Conservation (phyloP, 768 basidiomycete species). For the Boletus sensibilis region DNA sequence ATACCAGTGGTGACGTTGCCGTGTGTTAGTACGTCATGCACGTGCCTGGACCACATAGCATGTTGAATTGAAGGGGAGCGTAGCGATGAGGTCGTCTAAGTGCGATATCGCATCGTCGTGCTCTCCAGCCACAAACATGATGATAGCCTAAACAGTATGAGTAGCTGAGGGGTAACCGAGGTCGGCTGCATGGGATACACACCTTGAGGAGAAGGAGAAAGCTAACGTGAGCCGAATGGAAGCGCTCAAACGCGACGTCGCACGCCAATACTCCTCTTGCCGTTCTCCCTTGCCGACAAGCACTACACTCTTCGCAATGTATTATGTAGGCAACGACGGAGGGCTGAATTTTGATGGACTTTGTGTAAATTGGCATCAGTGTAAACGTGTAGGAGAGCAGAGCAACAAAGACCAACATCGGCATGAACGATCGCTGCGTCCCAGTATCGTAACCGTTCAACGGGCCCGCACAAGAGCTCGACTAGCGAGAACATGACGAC, state of each 20-base stretch:
- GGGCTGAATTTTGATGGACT: neutral
- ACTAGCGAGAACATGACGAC: too few relatives aligned
- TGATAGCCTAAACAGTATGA: neutral
- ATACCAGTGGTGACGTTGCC: neutral
- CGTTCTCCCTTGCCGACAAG: neutral
- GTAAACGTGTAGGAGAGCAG: neutral
- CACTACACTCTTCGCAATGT: neutral
- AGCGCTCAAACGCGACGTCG: neutral
- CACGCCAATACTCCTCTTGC: neutral
- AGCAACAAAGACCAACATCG: neutral
- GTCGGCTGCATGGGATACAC: neutral
- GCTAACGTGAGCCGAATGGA: too few relatives aligned
- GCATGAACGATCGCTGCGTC: neutral
- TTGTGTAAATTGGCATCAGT: neutral
- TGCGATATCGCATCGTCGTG: slow-evolving; percentile 4
- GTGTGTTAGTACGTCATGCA: neutral
- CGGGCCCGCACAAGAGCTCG: neutral
- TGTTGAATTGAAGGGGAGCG: neutral
- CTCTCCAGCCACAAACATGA: slow-evolving; percentile 7
- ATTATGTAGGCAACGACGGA: neutral
- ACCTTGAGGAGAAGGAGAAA: slow-evolving; percentile 4
- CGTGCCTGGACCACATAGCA: neutral
- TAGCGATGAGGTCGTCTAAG: neutral
- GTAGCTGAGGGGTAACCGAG: neutral
- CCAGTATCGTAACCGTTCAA: neutral